Evolutionary conservation across 257 asterid species (phyloP).

Genomic region (Euphrasia confusa): DNA sequence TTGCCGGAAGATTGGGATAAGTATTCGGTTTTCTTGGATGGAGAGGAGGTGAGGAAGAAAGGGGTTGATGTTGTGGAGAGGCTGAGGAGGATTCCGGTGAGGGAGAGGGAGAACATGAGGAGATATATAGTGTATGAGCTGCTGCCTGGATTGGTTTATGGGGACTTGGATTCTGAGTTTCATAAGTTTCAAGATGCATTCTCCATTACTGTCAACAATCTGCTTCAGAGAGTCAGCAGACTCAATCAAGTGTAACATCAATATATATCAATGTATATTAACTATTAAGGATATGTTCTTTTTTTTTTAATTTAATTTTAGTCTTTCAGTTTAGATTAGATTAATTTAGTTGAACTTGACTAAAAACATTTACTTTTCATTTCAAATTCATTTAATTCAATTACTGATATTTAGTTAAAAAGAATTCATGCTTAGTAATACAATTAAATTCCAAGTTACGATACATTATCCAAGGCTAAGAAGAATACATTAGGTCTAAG

Average conservation of each 20-base stretch:
- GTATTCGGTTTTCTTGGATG: conserved; percentile 52
- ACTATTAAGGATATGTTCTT: no score
- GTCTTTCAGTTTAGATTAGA: no score
- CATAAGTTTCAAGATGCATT: conserved; percentile 66
- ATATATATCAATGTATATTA: no score
- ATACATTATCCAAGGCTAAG: conserved; percentile 8
- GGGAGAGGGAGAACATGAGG: conserved; percentile 55
- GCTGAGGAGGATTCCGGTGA: conserved; percentile 39
- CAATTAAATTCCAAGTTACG: neutral
- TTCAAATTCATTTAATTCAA: no score
- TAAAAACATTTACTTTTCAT: no score
- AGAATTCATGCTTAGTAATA: neutral
- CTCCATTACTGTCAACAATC: conserved; percentile 48
- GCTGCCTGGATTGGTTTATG: conserved; percentile 56
- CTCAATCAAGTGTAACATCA: conserved; percentile 23
- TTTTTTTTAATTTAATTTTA: no score
- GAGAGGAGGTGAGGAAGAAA: conserved; percentile 47
- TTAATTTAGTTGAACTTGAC: no score
- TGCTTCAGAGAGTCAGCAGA: conserved; percentile 46
- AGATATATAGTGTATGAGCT: conserved; percentile 60
- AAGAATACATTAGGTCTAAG: conserved; percentile 26
- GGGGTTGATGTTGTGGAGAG: conserved; percentile 43
- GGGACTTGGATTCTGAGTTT: conserved; percentile 41
- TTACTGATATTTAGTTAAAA: no score
- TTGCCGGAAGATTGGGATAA: conserved; percentile 47